Base-by-base conservation (phyloP, 106 monocot genomes). In the Dactylorhiza incarnata region DNA sequence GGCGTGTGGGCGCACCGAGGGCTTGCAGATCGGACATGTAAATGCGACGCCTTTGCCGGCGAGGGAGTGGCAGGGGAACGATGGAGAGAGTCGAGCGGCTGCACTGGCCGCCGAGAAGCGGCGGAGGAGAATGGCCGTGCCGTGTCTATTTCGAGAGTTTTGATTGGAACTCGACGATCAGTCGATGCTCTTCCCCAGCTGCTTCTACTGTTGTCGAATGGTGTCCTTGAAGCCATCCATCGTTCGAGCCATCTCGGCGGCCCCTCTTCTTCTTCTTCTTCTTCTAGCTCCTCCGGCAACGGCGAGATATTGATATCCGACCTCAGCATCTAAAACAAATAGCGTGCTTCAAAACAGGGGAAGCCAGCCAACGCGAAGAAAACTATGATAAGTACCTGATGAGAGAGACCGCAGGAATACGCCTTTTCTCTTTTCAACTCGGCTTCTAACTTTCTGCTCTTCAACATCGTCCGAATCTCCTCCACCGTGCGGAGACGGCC, bases 1-100 rank as follows among this genome's bases (percentile, higher is more conserved):
- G 71, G 51, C 3, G 80, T 80, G 51, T 81, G 79, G 45, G 71
- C 73, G 77, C 75, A 86, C 14, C 94, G 85, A 4, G 97, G 97
- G 83, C 97, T 99, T 15, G 97, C 89, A 0, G 97, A 99, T 20
- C 91, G 89, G 48, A 94, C 86, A 47, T 95, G 90, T n/a, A 86
- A 63, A 0, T 87, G 83, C 2, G 87, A 75, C 19, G 78, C 58
- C 56, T 89, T 99, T 11, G 85, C 73, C 16, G 91, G 97, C 14
- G 94, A 94, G 0, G 96, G 93, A 7, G 96, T 90, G 29, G 82
- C 78, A 0, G 88, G 90, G 51, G 95, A 86, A 43, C 72, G 84
- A 72, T 78, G 79, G 52, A 77, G 48, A 20, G 69, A 82, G 76
- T 76, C 81, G 68, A 77, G 84, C 13, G 63, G 45, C 5, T 43